Evolutionary conservation across 169 alveolate genomes (phyloP), one percentile per base, ranked within the genome.

Genomic region (Theileria parva): DNA sequence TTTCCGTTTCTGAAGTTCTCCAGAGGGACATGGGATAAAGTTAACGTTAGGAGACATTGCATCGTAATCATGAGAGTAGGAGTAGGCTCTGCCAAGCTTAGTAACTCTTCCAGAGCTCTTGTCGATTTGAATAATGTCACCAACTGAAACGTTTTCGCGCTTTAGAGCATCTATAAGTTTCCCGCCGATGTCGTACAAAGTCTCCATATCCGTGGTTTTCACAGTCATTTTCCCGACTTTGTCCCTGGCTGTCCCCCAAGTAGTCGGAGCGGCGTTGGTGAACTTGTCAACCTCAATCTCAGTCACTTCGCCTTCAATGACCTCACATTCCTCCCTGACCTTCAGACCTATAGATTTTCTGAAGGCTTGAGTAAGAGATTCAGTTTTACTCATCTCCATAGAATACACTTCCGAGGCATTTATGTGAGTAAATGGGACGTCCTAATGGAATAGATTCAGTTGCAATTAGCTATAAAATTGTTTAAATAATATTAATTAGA

Each of bases 281-380:
- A 79, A 85, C 32, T 64, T 63, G 81, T 98, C 99, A 21, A 97
- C 96, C 81, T 97, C 99, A 72, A 98, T 95, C 85, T 98, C 99
- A 57, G 97, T 98, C 11, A 98, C 99, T 93, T 98, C 99, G 19
- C 99, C 99, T 92, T 98, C 99, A 66, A 97, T 97, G 55, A 98
- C 96, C 88, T 98, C 99, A 30, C 98, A 95, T 88, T 98, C 99
- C 89, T 98, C 99, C 81, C 96, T 93, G 51, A 98, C 98, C 68
- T 99, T 94, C 30, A 98, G 98, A n/a, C 99, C 99, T 30, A 97
- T 97, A 28, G 99, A 96, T 70, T 98, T 96, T 80, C 99, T 91
- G 87, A 97, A 95, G 51, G 99, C 99, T 92, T 97, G 98, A 8
- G 95, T 91, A 53, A 92, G 92, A 2, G 98, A 96, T 84, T 98